A percentile compares a stretch with the other conserved stretches of the same genome.
phyloP scores from a whole-genome alignment of 495 filamentous ascomycete species.

The Polyplosphaeria fusca region DNA sequence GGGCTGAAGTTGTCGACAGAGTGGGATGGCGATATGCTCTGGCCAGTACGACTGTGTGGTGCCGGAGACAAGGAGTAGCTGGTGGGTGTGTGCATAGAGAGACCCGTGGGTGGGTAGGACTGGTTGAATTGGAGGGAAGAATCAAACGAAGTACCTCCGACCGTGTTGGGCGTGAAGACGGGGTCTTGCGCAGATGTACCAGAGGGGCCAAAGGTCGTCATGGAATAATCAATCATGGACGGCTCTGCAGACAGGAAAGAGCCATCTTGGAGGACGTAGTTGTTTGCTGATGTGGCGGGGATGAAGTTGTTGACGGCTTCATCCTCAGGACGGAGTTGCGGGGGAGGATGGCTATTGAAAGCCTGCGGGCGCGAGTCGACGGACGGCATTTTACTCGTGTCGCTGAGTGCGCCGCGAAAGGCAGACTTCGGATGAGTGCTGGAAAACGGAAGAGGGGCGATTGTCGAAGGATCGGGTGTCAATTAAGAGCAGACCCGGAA shows the following conservation, averaged over 20 bases:
- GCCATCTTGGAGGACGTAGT: slow-evolving; percentile 17
- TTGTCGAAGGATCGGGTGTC: slow-evolving; percentile 10
- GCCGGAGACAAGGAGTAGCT: slow-evolving; percentile 19
- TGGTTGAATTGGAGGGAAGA: slow-evolving; percentile 27
- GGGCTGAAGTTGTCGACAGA: slow-evolving; percentile 32
- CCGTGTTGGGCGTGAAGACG: slow-evolving; percentile 26
- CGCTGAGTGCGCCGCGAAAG: slow-evolving; percentile 4
- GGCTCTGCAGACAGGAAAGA: slow-evolving; percentile 31
- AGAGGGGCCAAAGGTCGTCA: slow-evolving; percentile 9
- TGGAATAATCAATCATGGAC: slow-evolving; percentile 25
- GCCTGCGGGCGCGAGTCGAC: slow-evolving; percentile 22
- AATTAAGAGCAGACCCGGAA: neutral
- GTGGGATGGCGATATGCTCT: slow-evolving; percentile 30
- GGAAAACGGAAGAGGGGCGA: neutral
- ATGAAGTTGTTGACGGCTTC: slow-evolving; percentile 16
- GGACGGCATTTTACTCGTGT: slow-evolving; percentile 12
- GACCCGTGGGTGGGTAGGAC: slow-evolving; percentile 18
- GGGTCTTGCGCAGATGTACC: slow-evolving; percentile 5
- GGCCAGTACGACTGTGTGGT: slow-evolving; percentile 14
- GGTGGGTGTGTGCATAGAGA: slow-evolving; percentile 12
- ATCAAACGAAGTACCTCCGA: slow-evolving; percentile 21
- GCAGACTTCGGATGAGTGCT: slow-evolving; percentile 6
- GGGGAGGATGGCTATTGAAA: slow-evolving; percentile 20
- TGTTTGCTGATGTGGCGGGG: slow-evolving; percentile 8
- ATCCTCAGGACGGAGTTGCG: slow-evolving; percentile 23